phyloP scores from a whole-genome alignment of 1,284 basidiomycete species.

The Inonotus hispidus region DNA sequence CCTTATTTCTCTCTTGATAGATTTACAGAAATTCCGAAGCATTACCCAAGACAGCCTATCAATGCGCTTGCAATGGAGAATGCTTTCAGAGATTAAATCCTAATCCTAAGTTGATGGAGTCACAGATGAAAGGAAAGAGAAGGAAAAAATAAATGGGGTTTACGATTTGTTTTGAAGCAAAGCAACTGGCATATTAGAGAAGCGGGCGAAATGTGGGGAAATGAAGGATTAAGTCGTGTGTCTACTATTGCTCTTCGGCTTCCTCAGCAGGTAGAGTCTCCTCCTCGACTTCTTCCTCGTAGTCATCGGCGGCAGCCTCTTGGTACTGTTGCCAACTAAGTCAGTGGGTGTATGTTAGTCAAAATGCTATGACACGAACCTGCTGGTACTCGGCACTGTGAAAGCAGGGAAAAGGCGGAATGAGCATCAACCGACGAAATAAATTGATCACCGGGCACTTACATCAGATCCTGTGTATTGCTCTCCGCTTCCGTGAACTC shows the following conservation, averaged over 20 bases:
- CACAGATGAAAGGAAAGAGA: background rate
- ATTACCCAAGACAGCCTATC: background rate
- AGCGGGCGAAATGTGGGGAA: background rate
- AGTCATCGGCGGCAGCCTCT: constrained; percentile 44
- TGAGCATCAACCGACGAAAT: background rate
- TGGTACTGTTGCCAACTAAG: constrained; percentile 44
- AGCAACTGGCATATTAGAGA: background rate
- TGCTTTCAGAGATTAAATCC: background rate
- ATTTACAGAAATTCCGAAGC: background rate
- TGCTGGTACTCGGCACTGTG: constrained; percentile 68
- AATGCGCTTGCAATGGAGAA: background rate
- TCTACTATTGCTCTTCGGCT: constrained; percentile 8
- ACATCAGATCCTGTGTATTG: constrained; percentile 79
- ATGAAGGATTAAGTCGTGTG: background rate
- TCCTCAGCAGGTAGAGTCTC: constrained; percentile 9
- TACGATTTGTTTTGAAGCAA: background rate
- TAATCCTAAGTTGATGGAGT: background rate
- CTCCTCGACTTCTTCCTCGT: constrained; percentile 21
- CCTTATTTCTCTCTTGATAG: background rate
- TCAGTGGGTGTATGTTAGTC: constrained; percentile 12
- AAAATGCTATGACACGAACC: constrained; percentile 29
- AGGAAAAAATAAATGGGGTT: background rate
- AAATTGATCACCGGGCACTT: constrained; percentile 28
- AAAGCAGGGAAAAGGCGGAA: constrained; percentile 13
- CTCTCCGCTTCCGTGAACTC: constrained; percentile 91